These are phyloP conservation scores for Dioscorea dumetorum DNA, from an alignment of 106 monocot genomes.

Conservation along the genomic window DNA sequence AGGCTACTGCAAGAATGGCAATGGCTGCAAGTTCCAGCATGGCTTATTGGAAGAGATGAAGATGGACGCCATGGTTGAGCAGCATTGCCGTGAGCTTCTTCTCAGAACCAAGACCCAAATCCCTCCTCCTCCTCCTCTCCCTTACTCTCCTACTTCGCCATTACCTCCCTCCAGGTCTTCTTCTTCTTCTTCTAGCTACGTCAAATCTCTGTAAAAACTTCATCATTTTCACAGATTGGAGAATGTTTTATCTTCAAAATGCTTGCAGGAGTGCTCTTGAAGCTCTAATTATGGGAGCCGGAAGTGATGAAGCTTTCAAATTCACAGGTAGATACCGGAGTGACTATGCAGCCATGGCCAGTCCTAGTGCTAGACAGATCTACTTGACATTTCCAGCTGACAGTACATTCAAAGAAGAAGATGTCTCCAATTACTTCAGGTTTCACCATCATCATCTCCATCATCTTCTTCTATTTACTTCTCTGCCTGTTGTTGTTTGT, in stretches of 20 bases:
- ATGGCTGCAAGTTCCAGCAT: slow-evolving; percentile 69
- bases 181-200: too few relatives aligned
- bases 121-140: slow-evolving; percentile 17
- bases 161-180: too few relatives aligned
- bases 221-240: too few relatives aligned
- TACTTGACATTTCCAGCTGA: slow-evolving; percentile 92
- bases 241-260: too few relatives aligned
- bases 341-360: slow-evolving; percentile 49
- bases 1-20: slow-evolving; percentile 91
- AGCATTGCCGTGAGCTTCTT: slow-evolving; percentile 69
- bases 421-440: slow-evolving; percentile 95
- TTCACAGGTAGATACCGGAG: slow-evolving; percentile 50
- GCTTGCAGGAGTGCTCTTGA: too few relatives aligned
- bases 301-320: slow-evolving; percentile 46
- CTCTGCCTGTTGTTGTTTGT: not conserved
- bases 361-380: slow-evolving; percentile 88
- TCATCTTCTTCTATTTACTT: not conserved
- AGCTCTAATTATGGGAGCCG: slow-evolving; percentile 28
- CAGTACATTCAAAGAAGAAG: slow-evolving; percentile 91
- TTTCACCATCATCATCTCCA: not conserved
- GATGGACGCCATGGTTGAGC: slow-evolving; percentile 50
- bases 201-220: too few relatives aligned
- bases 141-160: slow-evolving; percentile 37
- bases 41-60: slow-evolving; percentile 43
- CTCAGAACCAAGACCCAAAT: slow-evolving; percentile 62